A percentile compares a stretch with the other conserved stretches of the same genome.
These are phyloP conservation scores for Botrytis byssoidea DNA, from an alignment of 2,329 filamentous ascomycete species.

Conservation along the genomic window DNA sequence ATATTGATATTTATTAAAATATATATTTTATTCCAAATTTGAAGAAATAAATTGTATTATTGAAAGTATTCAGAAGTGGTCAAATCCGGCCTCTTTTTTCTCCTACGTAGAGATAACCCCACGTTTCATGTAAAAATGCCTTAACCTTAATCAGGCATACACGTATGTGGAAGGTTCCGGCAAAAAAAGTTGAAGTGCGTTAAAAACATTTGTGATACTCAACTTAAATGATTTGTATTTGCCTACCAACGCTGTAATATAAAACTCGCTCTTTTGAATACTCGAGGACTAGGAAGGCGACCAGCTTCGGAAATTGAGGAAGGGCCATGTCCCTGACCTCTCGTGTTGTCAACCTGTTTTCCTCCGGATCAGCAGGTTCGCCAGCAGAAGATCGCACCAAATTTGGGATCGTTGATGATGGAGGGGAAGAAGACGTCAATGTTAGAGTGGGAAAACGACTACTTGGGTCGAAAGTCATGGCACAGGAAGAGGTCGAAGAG, in stretches of 20 bases:
- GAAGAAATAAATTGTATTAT: too few relatives aligned
- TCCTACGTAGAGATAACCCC: too few relatives aligned
- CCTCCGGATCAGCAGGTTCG: conserved; percentile 39
- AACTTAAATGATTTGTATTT: conserved; percentile 5
- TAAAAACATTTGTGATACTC: conserved; percentile 8
- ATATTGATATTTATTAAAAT: too few relatives aligned
- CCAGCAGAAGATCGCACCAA: conserved; percentile 32
- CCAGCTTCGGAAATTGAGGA: conserved; percentile 31
- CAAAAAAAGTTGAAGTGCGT: conserved; percentile 18
- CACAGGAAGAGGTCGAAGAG: conserved; percentile 44
- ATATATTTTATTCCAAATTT: too few relatives aligned
- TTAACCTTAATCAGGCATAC: conserved; percentile 10
- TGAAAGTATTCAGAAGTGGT: too few relatives aligned
- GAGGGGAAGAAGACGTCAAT: conserved; percentile 38
- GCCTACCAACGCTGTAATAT: background rate
- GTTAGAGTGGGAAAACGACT: conserved; percentile 33
- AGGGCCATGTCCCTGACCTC: conserved; percentile 58
- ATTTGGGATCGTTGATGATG: conserved; percentile 41
- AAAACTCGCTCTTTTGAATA: background rate
- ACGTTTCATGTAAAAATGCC: conserved; percentile 2
- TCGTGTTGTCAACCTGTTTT: conserved; percentile 52
- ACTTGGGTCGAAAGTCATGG: conserved; percentile 33
- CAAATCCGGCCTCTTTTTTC: too few relatives aligned
- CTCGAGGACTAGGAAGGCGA: conserved; percentile 11
- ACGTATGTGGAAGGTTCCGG: conserved; percentile 20